phyloP scores from a whole-genome alignment of 768 basidiomycete species.

The Infundibulicybe gibba region DNA sequence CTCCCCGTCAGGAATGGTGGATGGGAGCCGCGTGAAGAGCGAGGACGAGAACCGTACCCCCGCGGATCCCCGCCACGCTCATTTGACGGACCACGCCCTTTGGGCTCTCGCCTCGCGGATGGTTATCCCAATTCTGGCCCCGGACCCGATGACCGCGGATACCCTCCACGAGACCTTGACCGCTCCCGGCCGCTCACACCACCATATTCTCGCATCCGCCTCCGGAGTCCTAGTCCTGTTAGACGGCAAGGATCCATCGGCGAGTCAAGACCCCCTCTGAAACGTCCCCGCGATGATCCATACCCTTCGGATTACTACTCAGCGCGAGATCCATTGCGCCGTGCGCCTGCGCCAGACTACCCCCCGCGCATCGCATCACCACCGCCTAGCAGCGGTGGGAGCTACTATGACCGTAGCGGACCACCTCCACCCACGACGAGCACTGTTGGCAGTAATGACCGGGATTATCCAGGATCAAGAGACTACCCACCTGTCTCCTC shows the following conservation, averaged over 20 bases:
- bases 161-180: slow-evolving; percentile 21
- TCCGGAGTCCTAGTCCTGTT: slow-evolving; percentile 40
- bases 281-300: slow-evolving; percentile 41
- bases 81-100: slow-evolving; percentile 11
- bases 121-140: slow-evolving; percentile 5
- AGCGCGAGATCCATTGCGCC: slow-evolving; percentile 8
- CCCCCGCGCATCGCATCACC: slow-evolving; percentile 23
- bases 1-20: slow-evolving; percentile 22
- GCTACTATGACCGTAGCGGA: slow-evolving; percentile 27
- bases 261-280: slow-evolving; percentile 40
- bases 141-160: slow-evolving; percentile 7
- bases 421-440: slow-evolving; percentile 18
- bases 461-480: slow-evolving; percentile 26
- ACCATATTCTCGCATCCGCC: slow-evolving; percentile 38
- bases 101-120: slow-evolving; percentile 16
- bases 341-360: slow-evolving; percentile 24
- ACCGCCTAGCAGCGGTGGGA: slow-evolving; percentile 15
- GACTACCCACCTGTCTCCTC: slow-evolving; percentile 28
- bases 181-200: slow-evolving; percentile 22
- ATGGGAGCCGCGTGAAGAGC: slow-evolving; percentile 42
- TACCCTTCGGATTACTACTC: slow-evolving; percentile 30
- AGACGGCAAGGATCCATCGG: slow-evolving; percentile 28
- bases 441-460: slow-evolving; percentile 20
- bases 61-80: slow-evolving; percentile 12
- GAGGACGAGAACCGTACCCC: slow-evolving; percentile 23